Percentiles rank a stretch among this genome's conserved stretches.
Conservation (phyloP, 2,329 filamentous ascomycete species). For the Alternaria brassicae region DNA sequence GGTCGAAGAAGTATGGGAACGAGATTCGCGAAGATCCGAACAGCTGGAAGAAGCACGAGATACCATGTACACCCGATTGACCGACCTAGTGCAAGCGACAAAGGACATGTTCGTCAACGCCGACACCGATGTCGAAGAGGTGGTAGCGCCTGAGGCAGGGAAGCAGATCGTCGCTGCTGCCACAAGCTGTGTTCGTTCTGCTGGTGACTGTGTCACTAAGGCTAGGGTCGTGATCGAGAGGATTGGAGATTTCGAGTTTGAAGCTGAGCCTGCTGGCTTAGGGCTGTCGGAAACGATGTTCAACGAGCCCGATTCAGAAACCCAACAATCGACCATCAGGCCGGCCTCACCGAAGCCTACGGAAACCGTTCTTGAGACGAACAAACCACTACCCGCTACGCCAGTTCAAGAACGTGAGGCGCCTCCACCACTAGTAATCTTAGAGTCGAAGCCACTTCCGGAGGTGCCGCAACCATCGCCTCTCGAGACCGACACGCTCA, state of each 20-base stretch:
- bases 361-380: slow-evolving; percentile 35
- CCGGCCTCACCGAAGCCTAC: slow-evolving; percentile 16
- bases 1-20: slow-evolving; percentile 81
- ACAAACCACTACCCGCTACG: slow-evolving; percentile 49
- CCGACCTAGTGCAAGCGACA: slow-evolving; percentile 80
- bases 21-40: slow-evolving; percentile 72
- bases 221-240: slow-evolving; percentile 84
- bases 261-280: slow-evolving; percentile 46
- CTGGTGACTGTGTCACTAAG: slow-evolving; percentile 89
- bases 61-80: slow-evolving; percentile 80
- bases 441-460: slow-evolving; percentile 72
- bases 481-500: slow-evolving; percentile 34
- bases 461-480: slow-evolving; percentile 62
- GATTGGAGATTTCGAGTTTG: slow-evolving; percentile 88
- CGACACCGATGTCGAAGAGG: slow-evolving; percentile 72
- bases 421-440: slow-evolving; percentile 53
- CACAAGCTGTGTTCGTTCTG: slow-evolving; percentile 85
- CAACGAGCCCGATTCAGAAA: slow-evolving; percentile 33
- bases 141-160: slow-evolving; percentile 82
- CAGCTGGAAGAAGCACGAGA: slow-evolving; percentile 73
- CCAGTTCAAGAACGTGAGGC: slow-evolving; percentile 48
- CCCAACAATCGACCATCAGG: slow-evolving; percentile 18
- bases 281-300: slow-evolving; percentile 53
- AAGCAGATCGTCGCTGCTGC: slow-evolving; percentile 77
- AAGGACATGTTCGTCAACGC: slow-evolving; percentile 76